phyloP scores from a whole-genome alignment of 1,139 yeast genomes.

The Magnusiomyces magnusii region DNA sequence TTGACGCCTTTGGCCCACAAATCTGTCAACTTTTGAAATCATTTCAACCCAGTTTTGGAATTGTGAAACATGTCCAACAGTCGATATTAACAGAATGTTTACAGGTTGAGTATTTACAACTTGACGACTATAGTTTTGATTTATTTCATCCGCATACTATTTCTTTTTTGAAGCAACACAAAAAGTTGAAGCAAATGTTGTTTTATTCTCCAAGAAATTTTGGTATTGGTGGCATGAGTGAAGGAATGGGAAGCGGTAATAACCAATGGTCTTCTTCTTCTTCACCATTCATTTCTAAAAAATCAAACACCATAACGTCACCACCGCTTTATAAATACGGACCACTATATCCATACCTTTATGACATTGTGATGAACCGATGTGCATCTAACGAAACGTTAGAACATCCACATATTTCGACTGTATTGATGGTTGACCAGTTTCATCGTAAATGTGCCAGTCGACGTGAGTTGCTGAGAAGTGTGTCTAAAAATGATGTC shows the following conservation, averaged over 20 bases:
- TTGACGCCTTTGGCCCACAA: neutral
- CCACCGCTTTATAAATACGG: neutral
- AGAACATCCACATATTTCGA: neutral
- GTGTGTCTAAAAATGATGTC: neutral
- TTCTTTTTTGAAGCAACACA: neutral
- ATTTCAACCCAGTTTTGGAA: neutral
- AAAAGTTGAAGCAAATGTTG: neutral
- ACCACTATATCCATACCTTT: neutral
- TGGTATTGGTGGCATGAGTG: neutral
- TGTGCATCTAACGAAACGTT: neutral
- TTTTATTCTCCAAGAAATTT: neutral
- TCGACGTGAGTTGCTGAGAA: neutral
- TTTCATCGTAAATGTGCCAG: neutral
- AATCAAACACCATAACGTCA: neutral
- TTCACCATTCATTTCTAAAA: too few relatives aligned
- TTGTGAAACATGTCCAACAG: neutral
- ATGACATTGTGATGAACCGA: conserved; percentile 1
- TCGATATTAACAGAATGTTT: neutral
- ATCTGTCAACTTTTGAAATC: neutral
- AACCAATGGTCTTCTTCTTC: too few relatives aligned
- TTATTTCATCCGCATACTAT: neutral
- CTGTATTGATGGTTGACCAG: conserved; percentile 1
- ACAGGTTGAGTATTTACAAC: neutral
- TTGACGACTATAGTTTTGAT: neutral
- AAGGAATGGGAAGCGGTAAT: too few relatives aligned